Conservation (phyloP, 176 grass and related monocot genomes). For the Hsuehochloa calcarea region DNA sequence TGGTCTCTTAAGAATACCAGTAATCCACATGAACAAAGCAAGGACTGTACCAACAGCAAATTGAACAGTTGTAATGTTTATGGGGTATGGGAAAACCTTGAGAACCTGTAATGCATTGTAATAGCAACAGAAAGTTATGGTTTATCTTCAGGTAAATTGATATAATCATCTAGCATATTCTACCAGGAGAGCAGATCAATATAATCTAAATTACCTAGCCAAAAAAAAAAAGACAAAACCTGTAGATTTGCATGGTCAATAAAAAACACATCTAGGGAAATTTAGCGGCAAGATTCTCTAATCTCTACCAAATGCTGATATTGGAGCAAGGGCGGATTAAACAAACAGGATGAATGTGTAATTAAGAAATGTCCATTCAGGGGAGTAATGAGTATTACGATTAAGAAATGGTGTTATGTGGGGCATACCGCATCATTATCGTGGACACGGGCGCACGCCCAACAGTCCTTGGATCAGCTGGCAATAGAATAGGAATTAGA, state of each 20-base stretch:
- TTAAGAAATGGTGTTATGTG: background rate
- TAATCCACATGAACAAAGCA: slow-evolving; percentile 65
- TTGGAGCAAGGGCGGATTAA: background rate
- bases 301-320: background rate
- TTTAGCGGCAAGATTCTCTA: background rate
- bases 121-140: background rate
- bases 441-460: no score
- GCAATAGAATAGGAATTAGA: no score
- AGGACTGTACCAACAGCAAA: slow-evolving; percentile 61
- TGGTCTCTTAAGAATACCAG: slow-evolving; percentile 68
- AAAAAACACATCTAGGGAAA: background rate
- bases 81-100: slow-evolving; percentile 74
- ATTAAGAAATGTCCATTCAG: background rate
- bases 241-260: background rate
- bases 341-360: background rate
- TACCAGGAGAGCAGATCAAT: background rate
- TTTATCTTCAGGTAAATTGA: background rate
- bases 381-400: background rate
- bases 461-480: no score
- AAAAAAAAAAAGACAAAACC: background rate
- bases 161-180: background rate
- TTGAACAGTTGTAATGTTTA: slow-evolving; percentile 82
- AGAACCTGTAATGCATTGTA: slow-evolving; percentile 53
- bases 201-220: background rate
- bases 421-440: no score